These are phyloP conservation scores for Clarireedia sp. DNA, from an alignment of 2,329 filamentous ascomycete species.

Conservation along the genomic window DNA sequence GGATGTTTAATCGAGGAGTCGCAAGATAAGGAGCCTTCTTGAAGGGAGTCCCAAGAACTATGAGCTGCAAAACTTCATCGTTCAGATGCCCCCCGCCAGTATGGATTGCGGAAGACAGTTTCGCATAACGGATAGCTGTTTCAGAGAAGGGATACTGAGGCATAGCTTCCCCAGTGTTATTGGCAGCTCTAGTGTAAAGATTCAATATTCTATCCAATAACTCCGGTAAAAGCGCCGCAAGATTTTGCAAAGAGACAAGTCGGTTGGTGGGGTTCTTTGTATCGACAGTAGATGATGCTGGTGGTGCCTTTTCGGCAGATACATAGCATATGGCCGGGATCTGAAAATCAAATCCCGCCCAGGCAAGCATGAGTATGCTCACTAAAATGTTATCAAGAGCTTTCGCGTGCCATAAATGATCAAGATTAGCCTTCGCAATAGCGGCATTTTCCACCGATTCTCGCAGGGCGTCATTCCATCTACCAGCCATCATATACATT, in stretches of 20 bases:
- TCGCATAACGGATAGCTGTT: slow-evolving; percentile 64
- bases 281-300: slow-evolving; percentile 16
- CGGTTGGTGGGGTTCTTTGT: slow-evolving; percentile 29
- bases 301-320: slow-evolving; percentile 27
- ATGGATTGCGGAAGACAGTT: slow-evolving; percentile 60
- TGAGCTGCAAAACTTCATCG: slow-evolving; percentile 51
- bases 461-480: slow-evolving; percentile 81
- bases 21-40: slow-evolving; percentile 38
- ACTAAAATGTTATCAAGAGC: slow-evolving; percentile 81
- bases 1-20: slow-evolving; percentile 47
- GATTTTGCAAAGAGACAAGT: slow-evolving; percentile 37
- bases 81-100: slow-evolving; percentile 55
- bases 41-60: slow-evolving; percentile 54
- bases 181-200: slow-evolving; percentile 61
- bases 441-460: slow-evolving; percentile 75
- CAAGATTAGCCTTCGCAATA: slow-evolving; percentile 69
- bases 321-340: slow-evolving; percentile 49
- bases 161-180: slow-evolving; percentile 56
- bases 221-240: slow-evolving; percentile 59
- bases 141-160: slow-evolving; percentile 67
- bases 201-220: slow-evolving; percentile 66
- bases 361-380: slow-evolving; percentile 74
- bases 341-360: slow-evolving; percentile 76
- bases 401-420: slow-evolving; percentile 97
- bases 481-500: slow-evolving; percentile 79